A percentile compares a stretch with the other conserved stretches of the same genome.
Evolutionary conservation across 306 rosid genomes (phyloP).

Genomic region (Acacia confusa): DNA sequence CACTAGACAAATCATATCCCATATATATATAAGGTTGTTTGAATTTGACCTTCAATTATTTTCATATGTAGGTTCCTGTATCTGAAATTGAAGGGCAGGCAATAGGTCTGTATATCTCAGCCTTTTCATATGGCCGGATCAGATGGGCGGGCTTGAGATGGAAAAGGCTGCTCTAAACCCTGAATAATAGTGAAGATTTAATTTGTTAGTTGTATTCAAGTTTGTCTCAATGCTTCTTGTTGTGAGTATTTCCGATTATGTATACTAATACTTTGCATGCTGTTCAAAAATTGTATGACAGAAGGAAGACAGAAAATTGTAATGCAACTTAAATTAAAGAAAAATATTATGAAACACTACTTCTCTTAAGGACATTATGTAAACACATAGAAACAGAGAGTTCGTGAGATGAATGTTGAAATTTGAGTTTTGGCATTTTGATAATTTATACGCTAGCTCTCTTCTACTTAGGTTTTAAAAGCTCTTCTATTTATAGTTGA

Average conservation of each 20-base stretch:
- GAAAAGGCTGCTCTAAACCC: constrained; percentile 54
- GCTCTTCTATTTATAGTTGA: too few relatives aligned
- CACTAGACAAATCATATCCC: too few relatives aligned
- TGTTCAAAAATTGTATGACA: neutral
- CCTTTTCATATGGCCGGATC: constrained; percentile 2
- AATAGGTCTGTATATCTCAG: constrained; percentile 61
- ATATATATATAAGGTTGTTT: too few relatives aligned
- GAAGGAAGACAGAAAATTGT: too few relatives aligned
- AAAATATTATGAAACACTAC: too few relatives aligned
- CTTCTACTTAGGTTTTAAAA: too few relatives aligned
- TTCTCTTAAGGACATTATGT: too few relatives aligned
- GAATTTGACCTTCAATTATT: constrained; percentile 4
- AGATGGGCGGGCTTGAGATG: constrained; percentile 54
- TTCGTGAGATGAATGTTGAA: too few relatives aligned
- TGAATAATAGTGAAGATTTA: constrained; percentile 1
- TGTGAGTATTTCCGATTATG: neutral
- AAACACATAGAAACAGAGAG: too few relatives aligned
- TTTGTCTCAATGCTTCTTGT: neutral
- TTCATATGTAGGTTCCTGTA: constrained; percentile 45
- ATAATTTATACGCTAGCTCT: too few relatives aligned
- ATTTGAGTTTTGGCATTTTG: too few relatives aligned
- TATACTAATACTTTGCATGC: neutral
- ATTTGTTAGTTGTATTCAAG: neutral
- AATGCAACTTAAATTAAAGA: too few relatives aligned
- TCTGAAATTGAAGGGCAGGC: constrained; percentile 74